Percentiles rank a stretch among this genome's conserved stretches.
Conservation (phyloP, 768 basidiomycete species). For the Lentinula edodes region DNA sequence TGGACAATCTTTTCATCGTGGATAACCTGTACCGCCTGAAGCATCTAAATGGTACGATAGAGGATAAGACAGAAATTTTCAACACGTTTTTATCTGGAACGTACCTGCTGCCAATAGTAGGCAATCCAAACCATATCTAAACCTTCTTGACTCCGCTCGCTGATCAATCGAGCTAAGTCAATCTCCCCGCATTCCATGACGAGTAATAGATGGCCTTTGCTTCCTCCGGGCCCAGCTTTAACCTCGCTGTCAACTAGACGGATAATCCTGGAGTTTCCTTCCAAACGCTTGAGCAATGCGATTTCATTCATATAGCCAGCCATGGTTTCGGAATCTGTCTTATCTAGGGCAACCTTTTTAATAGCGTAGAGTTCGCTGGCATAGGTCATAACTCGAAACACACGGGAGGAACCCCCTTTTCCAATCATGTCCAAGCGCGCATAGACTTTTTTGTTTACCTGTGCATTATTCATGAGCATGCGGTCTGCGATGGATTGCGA, state of each 20-base stretch:
- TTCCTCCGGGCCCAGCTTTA: slow-evolving; percentile 61
- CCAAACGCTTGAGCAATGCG: slow-evolving; percentile 84
- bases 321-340: slow-evolving; percentile 85
- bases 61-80: background rate
- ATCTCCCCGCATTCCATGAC: slow-evolving; percentile 98
- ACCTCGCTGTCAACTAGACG: slow-evolving; percentile 88
- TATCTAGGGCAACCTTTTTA: slow-evolving; percentile 88
- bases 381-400: slow-evolving; percentile 82
- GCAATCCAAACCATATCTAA: slow-evolving; percentile 93
- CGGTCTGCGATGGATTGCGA: background rate
- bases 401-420: slow-evolving; percentile 92
- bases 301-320: slow-evolving; percentile 97
- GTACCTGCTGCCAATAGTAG: slow-evolving; percentile 95
- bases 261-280: slow-evolving; percentile 90
- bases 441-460: slow-evolving; percentile 82
- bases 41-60: slow-evolving; percentile 58
- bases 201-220: slow-evolving; percentile 71
- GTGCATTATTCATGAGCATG: background rate
- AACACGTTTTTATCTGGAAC: slow-evolving; percentile 10
- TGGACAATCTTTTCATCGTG: slow-evolving; percentile 99
- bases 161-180: slow-evolving; percentile 79
- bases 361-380: slow-evolving; percentile 80
- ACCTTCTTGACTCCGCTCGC: slow-evolving; percentile 78
- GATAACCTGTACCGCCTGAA: slow-evolving; percentile 96
- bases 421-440: slow-evolving; percentile 86